Evolutionary conservation across 2,329 filamentous ascomycete species (phyloP), one percentile per base, ranked within the genome.

Genomic region (Phoma sp.): DNA sequence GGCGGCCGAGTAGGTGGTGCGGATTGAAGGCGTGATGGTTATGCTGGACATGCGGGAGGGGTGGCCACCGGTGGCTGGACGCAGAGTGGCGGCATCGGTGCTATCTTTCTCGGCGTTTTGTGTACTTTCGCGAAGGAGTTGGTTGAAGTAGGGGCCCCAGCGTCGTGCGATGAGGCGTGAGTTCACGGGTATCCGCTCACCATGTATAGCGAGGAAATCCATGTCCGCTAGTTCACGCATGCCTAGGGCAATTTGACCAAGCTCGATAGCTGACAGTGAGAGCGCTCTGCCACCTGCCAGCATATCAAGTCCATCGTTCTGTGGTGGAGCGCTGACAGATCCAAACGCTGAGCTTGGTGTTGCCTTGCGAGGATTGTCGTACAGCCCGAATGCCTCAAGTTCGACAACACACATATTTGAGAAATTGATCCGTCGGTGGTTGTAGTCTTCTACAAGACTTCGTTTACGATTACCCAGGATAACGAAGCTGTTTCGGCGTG

Each of bases 341-440:
- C 89, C 82, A 73, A 95, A 97, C 9, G 87, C 89, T 1, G 92
- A 96, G 65, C 91, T 87, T 1, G 93, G 90, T 4, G 85, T 81
- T 1, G 83, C 86, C 71, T 88, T 90, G 60, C 93, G 86, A 10
- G 95, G 93, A 72, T 98, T 99, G 71, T 98, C 93, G 73, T 97
- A 98, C 36, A 99, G 87, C 1, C 95, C 95, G 78, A 98, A 99
- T 0, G 95, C 93, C 72, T 99, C 95, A 10, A 99, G 81, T 75
- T 99, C 95, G 7, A 99, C 93, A 83, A 98, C 90, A 74, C 95
- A 98, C 23, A 98, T 87, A 69, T 99, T 96, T 9, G 90, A 91
- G 73, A 98, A 99, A 75, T 99, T 99, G 76, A 99, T 96, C 21
- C 95, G 89, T 10, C 95, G 89, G 69, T 98, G 95, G 72, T 98